A percentile compares a stretch with the other conserved stretches of the same genome.
These are phyloP conservation scores for Coemansia sp. DNA, from an alignment of 371 early-diverging fungal species.

Conservation along the genomic window DNA sequence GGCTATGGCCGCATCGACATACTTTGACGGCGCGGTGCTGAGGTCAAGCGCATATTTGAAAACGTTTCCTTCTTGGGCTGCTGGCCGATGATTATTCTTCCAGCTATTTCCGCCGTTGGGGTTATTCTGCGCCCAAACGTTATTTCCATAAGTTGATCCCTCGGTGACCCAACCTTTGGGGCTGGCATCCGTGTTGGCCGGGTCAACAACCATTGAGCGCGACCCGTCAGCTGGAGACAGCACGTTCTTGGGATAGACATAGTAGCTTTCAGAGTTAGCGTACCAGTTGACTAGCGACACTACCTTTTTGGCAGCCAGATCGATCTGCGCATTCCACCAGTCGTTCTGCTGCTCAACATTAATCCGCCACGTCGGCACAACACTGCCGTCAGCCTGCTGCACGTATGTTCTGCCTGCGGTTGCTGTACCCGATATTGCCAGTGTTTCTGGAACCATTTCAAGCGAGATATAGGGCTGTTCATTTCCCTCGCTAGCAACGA, in stretches of 20 bases:
- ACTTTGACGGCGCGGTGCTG: conserved; percentile 64
- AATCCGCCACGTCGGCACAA: not conserved
- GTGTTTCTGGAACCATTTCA: not conserved
- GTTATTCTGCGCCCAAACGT: conserved; percentile 77
- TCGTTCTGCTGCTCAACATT: conserved; percentile 79
- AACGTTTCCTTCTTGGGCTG: conserved; percentile 56
- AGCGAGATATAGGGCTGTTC: not conserved
- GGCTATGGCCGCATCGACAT: conserved; percentile 85
- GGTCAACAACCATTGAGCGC: conserved; percentile 68
- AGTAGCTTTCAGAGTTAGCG: conserved; percentile 66
- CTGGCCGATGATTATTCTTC: conserved; percentile 79
- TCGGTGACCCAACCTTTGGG: conserved; percentile 59
- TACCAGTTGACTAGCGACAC: conserved; percentile 87
- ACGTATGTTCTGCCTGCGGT: not conserved
- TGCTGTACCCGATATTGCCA: not conserved
- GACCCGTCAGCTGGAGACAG: conserved; percentile 80
- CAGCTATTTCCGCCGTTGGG: conserved; percentile 58
- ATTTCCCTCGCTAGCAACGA: not conserved
- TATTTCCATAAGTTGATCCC: conserved; percentile 80
- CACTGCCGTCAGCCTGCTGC: not conserved
- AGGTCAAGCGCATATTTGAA: conserved; percentile 82
- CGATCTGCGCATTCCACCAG: conserved; percentile 87
- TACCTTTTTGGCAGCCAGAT: conserved; percentile 71
- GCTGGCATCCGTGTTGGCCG: conserved; percentile 66
- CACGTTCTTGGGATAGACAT: conserved; percentile 83